Evolutionary conservation across 176 grass and related monocot species (phyloP).

Genomic region (Puccinellia tenuiflora): DNA sequence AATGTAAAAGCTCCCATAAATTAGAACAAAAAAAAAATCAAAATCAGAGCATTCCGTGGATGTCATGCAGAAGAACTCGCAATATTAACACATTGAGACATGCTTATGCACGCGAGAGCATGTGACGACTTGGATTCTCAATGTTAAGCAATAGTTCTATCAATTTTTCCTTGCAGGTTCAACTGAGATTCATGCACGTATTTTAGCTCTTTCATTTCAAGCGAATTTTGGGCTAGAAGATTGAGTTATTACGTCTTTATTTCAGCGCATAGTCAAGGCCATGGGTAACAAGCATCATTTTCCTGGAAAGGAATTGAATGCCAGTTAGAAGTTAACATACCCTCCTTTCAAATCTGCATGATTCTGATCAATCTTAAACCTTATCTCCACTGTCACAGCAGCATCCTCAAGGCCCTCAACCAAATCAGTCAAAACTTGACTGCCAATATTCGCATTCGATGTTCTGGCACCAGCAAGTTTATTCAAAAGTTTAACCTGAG

Average conservation of each 20-base stretch:
- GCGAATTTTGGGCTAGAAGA: neutral
- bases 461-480: conserved; percentile 74
- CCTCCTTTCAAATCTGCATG: conserved; percentile 79
- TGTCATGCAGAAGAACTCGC: neutral
- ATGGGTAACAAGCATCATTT: neutral
- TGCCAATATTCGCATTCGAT: conserved; percentile 50
- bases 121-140: neutral
- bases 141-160: neutral
- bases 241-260: neutral
- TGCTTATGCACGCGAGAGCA: neutral
- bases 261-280: neutral
- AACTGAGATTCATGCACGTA: neutral
- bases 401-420: conserved; percentile 83
- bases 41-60: neutral
- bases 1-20: neutral
- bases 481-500: conserved; percentile 93
- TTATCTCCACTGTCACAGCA: conserved; percentile 62
- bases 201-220: neutral
- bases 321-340: conserved; percentile 42
- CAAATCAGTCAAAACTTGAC: conserved; percentile 83
- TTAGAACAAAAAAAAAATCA: neutral
- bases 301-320: neutral
- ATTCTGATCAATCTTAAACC: conserved; percentile 91
- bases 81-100: neutral
- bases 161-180: neutral